phyloP scores from a whole-genome alignment of 805 yeast species.

The Starmerella riodocensis region DNA sequence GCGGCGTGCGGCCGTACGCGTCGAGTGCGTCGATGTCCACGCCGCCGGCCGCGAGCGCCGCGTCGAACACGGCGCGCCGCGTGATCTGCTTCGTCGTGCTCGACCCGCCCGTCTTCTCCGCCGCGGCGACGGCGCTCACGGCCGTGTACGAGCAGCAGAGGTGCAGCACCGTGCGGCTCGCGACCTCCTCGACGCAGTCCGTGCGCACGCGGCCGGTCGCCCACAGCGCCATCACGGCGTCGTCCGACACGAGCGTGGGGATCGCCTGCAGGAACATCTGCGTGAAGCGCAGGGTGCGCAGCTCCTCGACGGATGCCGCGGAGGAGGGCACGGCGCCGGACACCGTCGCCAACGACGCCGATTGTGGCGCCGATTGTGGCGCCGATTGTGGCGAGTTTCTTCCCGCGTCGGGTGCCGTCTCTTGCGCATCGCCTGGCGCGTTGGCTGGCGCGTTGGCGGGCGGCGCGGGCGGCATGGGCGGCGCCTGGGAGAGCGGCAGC shows the following conservation, averaged over 20 bases:
- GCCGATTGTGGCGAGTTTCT: too few relatives aligned
- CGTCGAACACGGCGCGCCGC: conserved; percentile 24
- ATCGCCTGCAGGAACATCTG: conserved; percentile 62
- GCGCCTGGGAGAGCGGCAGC: too few relatives aligned
- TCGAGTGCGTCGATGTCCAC: conserved; percentile 26
- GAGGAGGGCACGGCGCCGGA: too few relatives aligned
- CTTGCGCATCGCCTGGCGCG: too few relatives aligned
- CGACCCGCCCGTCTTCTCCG: conserved; percentile 7
- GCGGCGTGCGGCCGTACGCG: conserved; percentile 55
- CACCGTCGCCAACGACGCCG: too few relatives aligned
- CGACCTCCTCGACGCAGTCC: conserved; percentile 53
- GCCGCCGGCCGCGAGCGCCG: conserved; percentile 22
- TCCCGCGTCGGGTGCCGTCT: too few relatives aligned
- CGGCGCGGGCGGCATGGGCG: too few relatives aligned
- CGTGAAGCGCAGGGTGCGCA: conserved; percentile 40
- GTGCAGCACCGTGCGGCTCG: conserved; percentile 64
- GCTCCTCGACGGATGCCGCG: too few relatives aligned
- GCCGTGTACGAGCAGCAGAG: conserved; percentile 33
- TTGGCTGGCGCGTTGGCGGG: too few relatives aligned
- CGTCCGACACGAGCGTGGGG: conserved; percentile 50
- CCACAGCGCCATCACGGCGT: conserved; percentile 39
- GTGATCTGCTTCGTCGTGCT: conserved; percentile 4
- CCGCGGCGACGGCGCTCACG: conserved; percentile 7
- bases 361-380: too few relatives aligned
- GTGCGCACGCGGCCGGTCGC: conserved; percentile 44